These are phyloP conservation scores for Maudiozyma saulgeensis DNA, from an alignment of 805 yeast species.

Conservation along the genomic window DNA sequence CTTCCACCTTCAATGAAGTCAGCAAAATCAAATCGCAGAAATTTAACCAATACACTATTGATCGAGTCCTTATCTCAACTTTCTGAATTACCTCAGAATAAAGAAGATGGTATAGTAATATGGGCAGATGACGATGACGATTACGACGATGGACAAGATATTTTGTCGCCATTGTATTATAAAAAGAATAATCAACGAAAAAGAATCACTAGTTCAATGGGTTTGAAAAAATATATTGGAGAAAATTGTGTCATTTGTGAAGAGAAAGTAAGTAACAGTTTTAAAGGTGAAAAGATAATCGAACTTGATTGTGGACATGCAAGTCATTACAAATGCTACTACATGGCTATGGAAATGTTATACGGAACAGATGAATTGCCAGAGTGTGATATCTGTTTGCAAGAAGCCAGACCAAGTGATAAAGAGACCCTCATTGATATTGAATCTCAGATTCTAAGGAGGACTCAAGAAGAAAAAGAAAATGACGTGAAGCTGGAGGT, in stretches of 20 bases:
- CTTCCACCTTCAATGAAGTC: background rate
- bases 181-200: background rate
- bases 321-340: conserved; percentile 37
- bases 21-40: conserved; percentile 1
- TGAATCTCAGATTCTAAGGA: conserved; percentile 11
- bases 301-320: conserved; percentile 36
- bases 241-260: conserved; percentile 37
- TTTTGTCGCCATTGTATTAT: conserved; percentile 16
- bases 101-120: conserved; percentile 2
- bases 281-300: conserved; percentile 36
- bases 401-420: conserved; percentile 20
- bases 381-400: conserved; percentile 21
- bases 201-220: conserved; percentile 3
- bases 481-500: background rate
- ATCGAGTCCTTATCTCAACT: background rate
- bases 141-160: conserved; percentile 10
- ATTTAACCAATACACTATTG: conserved; percentile 4
- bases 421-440: conserved; percentile 23
- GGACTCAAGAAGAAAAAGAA: background rate
- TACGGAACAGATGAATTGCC: conserved; percentile 15
- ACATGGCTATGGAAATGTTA: conserved; percentile 21
- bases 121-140: conserved; percentile 1
- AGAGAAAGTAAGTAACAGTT: conserved; percentile 32
- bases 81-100: background rate
- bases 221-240: conserved; percentile 20